Evolutionary conservation across 163 green algal genomes (phyloP).

Genomic region (Trebouxia gelatinosa): DNA sequence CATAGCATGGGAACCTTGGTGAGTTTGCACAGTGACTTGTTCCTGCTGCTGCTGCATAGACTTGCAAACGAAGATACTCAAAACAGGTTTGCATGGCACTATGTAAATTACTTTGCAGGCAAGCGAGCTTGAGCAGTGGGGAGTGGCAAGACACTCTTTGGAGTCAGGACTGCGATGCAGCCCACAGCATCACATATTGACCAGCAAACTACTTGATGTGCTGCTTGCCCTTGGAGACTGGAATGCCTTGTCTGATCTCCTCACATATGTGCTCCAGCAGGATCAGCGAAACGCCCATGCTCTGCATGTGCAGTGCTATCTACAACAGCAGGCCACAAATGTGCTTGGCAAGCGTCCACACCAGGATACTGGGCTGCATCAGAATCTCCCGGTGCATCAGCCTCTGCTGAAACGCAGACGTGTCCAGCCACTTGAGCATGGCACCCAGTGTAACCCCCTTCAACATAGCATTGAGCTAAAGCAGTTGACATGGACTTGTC

Average conservation of each 20-base stretch:
- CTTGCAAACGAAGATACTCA: not conserved
- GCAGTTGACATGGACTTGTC: not conserved
- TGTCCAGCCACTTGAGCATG: not conserved
- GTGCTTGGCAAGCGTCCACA: not conserved
- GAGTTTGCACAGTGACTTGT: not conserved
- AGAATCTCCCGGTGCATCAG: not conserved
- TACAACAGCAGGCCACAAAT: no score
- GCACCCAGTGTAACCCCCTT: no score
- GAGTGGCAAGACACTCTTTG: conserved; percentile 48
- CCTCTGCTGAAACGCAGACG: not conserved
- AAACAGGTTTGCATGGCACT: not conserved
- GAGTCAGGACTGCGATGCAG: conserved; percentile 45
- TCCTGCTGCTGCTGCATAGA: not conserved
- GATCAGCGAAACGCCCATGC: not conserved
- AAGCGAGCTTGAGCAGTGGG: conserved; percentile 38
- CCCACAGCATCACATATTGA: conserved; percentile 30
- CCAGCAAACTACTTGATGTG: conserved; percentile 28
- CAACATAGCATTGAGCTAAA: not conserved
- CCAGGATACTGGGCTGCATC: no score
- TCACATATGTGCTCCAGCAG: not conserved
- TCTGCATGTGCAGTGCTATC: not conserved
- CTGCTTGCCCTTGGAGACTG: conserved; percentile 34
- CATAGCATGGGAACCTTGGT: conserved; percentile 47
- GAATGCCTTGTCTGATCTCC: conserved; percentile 5
- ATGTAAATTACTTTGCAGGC: conserved; percentile 27